Base-by-base conservation (phyloP, 2,329 filamentous ascomycete species). In the Calycina herbarum region DNA sequence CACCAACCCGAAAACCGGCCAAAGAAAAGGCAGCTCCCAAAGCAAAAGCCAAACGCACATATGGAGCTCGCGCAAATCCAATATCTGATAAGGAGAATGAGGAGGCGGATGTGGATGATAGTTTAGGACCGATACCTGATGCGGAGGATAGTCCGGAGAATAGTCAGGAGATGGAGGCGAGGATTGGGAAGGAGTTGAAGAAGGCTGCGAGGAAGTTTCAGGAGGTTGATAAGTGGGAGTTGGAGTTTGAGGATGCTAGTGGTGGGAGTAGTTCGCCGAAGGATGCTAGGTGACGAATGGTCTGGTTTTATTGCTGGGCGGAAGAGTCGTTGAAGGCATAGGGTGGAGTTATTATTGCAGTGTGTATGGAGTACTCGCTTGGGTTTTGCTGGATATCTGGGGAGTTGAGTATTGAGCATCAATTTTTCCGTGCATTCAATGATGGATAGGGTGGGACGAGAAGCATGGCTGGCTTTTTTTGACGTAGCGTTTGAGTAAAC, bases 181-280 rank as follows among this genome's bases (percentile, higher is more conserved):
- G 78, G 6, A 74, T 82, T 59, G 78, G 82, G 6, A 73, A 72
- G 59, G 74, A 77, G 79, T 78, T 91, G 67, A 85, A 85, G 76
- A 79, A 82, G 60, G 85, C 86, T 51, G 81, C 81, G 10, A 82
- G 80, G 74, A 90, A 90, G 77, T 91, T 91, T 72, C 82, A 85
- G 75, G 88, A 90, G 77, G 88, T 91, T 51, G 88, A 91, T 75
- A 80, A 83, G 77, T 91, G 87, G 87, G 82, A 88, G 77, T 77
- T 91, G 67, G 86, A 87, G 61, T 91, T 85, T 76, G 88, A 91
- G 78, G 86, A 88, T 70, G 82, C 87, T 59, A 82, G 82, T 27
- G 82, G 84, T 75, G 82, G 81, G 67, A 84, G 82, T 65, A 72
- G 68, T 42, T 86, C 85, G 24, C 84, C 85, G 1, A 76, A 77